These are phyloP conservation scores for Fusarium tanahbumbuense DNA, from an alignment of 2,329 filamentous ascomycete genomes.

Conservation along the genomic window DNA sequence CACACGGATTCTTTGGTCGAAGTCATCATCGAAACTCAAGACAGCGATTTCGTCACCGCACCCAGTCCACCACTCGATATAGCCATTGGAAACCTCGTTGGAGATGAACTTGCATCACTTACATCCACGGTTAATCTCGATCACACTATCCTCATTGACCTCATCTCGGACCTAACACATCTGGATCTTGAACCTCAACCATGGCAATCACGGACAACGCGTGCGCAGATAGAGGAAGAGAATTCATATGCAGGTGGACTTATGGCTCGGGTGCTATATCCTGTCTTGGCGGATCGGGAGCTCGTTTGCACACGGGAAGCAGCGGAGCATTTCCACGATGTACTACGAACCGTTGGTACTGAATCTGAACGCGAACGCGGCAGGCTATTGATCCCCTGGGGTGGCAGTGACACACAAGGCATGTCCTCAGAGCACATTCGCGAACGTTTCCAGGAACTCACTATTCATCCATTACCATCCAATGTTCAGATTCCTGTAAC, in stretches of 20 bases:
- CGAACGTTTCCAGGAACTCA: constrained; percentile 50
- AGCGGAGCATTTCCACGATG: constrained; percentile 54
- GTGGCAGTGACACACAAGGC: constrained; percentile 26
- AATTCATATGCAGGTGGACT: constrained; percentile 45
- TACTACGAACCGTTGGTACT: constrained; percentile 53
- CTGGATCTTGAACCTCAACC: constrained; percentile 48
- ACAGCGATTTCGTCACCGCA: constrained; percentile 43
- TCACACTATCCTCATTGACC: constrained; percentile 56
- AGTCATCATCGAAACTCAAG: constrained; percentile 49
- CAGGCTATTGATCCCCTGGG: constrained; percentile 49
- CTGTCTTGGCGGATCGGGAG: constrained; percentile 48
- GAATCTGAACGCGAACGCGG: constrained; percentile 52
- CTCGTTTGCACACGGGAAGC: constrained; percentile 55
- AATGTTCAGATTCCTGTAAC: constrained; percentile 52
- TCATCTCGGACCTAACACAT: constrained; percentile 57
- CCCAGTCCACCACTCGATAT: constrained; percentile 42
- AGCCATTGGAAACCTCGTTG: constrained; percentile 49
- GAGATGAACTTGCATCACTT: constrained; percentile 49
- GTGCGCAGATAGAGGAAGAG: constrained; percentile 52
- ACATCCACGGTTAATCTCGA: constrained; percentile 55
- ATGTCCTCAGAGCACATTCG: constrained; percentile 35
- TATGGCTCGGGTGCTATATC: constrained; percentile 53
- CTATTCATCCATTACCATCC: constrained; percentile 48
- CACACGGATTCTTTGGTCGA: constrained; percentile 49
- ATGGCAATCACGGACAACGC: constrained; percentile 51